A percentile compares a stretch with the other conserved stretches of the same genome.
Evolutionary conservation across 2,329 filamentous ascomycete species (phyloP).

Genomic region (Harringtonia aguacate): DNA sequence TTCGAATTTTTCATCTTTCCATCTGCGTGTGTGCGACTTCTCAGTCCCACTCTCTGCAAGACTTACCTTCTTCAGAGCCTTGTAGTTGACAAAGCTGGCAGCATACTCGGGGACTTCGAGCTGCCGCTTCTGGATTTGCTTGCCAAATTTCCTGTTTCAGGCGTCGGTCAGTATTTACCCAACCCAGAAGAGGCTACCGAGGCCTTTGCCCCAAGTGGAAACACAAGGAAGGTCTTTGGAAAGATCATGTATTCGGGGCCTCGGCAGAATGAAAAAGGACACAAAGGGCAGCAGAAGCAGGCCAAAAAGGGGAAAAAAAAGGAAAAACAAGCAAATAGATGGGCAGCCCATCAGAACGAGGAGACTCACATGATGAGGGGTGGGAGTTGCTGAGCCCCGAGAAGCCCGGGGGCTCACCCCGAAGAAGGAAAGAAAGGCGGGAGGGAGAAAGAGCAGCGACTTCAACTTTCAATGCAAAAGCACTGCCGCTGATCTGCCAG

Average conservation of each 20-base stretch:
- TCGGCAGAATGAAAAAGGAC: too few relatives aligned
- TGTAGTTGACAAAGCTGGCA: conserved; percentile 98
- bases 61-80: conserved; percentile 83
- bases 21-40: not conserved
- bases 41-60: not conserved
- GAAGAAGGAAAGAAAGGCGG: not conserved
- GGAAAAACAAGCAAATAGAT: too few relatives aligned
- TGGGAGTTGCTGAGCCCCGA: conserved; percentile 10
- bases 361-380: conserved; percentile 24
- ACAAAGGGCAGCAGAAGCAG: too few relatives aligned
- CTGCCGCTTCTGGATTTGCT: conserved; percentile 98
- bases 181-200: too few relatives aligned
- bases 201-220: too few relatives aligned
- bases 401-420: conserved; percentile 4
- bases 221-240: too few relatives aligned
- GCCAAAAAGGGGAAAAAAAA: too few relatives aligned
- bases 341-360: not conserved
- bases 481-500: too few relatives aligned
- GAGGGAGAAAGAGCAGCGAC: not conserved
- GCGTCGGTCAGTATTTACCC: not conserved
- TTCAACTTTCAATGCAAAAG: not conserved
- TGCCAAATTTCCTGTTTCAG: conserved; percentile 86
- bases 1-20: not conserved
- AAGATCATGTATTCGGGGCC: too few relatives aligned
- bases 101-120: conserved; percentile 99